phyloP scores from a whole-genome alignment of 2,329 filamentous ascomycete species.

The Zymoseptoria brevis region DNA sequence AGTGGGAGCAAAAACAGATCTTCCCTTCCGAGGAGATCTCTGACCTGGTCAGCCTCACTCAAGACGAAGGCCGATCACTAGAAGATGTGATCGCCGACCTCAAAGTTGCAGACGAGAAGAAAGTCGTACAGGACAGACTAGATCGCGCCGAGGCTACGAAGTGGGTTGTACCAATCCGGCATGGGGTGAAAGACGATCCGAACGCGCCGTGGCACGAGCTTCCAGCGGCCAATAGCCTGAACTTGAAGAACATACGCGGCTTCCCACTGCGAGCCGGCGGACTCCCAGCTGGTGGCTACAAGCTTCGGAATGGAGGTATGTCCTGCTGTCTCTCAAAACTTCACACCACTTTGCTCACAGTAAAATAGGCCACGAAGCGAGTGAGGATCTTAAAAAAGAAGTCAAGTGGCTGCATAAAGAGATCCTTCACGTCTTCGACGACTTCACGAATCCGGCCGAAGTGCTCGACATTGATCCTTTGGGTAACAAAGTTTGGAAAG shows the following conservation, averaged over 20 bases:
- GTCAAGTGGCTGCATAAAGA: constrained; percentile 18
- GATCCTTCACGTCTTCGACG: constrained; percentile 20
- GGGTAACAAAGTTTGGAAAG: constrained; percentile 28
- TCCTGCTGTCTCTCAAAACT: neutral
- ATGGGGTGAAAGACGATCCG: constrained; percentile 21
- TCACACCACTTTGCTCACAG: neutral
- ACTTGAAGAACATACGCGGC: constrained; percentile 23
- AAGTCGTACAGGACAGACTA: constrained; percentile 1
- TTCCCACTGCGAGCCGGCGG: constrained; percentile 22
- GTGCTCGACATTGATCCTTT: constrained; percentile 26
- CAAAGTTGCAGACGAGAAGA: constrained; percentile 3
- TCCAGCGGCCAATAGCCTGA: constrained; percentile 26
- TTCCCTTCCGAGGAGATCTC: constrained; percentile 2
- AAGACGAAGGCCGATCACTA: constrained; percentile 2
- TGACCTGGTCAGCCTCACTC: neutral
- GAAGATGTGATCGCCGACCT: neutral
- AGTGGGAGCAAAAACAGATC: constrained; percentile 1
- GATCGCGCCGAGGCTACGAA: constrained; percentile 4
- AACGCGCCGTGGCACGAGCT: constrained; percentile 26
- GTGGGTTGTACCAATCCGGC: constrained; percentile 17
- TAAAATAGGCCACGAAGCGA: constrained; percentile 14
- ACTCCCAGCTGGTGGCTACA: constrained; percentile 21
- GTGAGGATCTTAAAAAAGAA: constrained; percentile 15
- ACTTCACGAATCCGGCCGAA: constrained; percentile 21
- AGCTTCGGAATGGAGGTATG: constrained; percentile 18